Conservation (phyloP, 192 early-diverging fungal species). For the Coemansia sp. region DNA sequence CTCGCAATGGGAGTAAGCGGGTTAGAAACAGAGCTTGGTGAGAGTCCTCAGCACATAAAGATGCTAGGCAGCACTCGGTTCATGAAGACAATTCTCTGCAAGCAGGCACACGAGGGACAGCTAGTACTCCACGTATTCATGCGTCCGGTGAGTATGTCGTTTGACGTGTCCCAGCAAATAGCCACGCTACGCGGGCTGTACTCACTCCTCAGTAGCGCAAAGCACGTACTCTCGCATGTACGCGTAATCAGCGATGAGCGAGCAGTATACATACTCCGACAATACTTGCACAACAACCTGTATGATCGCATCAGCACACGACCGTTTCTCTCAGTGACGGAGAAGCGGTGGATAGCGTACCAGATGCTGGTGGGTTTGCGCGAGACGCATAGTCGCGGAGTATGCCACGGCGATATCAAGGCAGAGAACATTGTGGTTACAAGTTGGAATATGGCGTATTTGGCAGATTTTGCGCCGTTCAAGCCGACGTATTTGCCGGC, state of each 20-base stretch:
- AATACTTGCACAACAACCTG: slow-evolving; percentile 87
- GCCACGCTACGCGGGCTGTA: slow-evolving; percentile 29
- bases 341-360: slow-evolving; percentile 95
- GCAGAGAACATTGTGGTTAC: slow-evolving; percentile 94
- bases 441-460: slow-evolving; percentile 92
- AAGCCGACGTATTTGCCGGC: slow-evolving; percentile 94
- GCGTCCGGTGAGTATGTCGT: slow-evolving; percentile 68
- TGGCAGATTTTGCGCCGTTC: slow-evolving; percentile 85
- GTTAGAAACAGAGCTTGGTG: slow-evolving; percentile 45
- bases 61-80: slow-evolving; percentile 86
- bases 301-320: slow-evolving; percentile 97
- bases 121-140: slow-evolving; percentile 93
- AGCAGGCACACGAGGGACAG: slow-evolving; percentile 75
- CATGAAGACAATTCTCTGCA: slow-evolving; percentile 88
- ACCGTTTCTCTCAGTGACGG: slow-evolving; percentile 79
- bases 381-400: slow-evolving; percentile 67
- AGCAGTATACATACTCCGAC: slow-evolving; percentile 86
- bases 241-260: slow-evolving; percentile 83
- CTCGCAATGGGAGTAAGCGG: slow-evolving; percentile 46
- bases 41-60: slow-evolving; percentile 44
- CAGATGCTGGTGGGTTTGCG: slow-evolving; percentile 81
- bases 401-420: slow-evolving; percentile 96
- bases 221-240: slow-evolving; percentile 79
- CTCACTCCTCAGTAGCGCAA: slow-evolving; percentile 58
- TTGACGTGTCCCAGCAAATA: slow-evolving; percentile 42